Percentiles rank a stretch among this genome's conserved stretches.
Evolutionary conservation across 2,329 filamentous ascomycete species (phyloP).

Genomic region (Fusarium guadeloupense): DNA sequence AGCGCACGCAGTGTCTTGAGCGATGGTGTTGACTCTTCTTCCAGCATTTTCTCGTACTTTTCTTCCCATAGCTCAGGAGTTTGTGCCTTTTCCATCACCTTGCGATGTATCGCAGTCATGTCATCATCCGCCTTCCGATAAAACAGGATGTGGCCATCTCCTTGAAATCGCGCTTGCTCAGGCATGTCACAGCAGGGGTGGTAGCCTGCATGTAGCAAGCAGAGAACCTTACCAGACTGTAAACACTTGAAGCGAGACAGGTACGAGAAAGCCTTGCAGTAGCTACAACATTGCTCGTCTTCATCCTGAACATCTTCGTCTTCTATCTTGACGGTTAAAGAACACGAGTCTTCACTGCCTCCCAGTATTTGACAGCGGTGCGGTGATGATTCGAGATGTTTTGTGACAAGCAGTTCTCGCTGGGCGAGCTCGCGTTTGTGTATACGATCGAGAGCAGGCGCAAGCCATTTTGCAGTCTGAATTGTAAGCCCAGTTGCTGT

Average conservation of each 20-base stretch:
- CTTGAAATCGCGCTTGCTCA: conserved; percentile 72
- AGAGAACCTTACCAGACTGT: conserved; percentile 82
- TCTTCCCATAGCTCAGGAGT: conserved; percentile 90
- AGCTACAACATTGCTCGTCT: conserved; percentile 90
- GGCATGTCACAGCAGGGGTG: conserved; percentile 81
- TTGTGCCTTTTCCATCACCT: conserved; percentile 84
- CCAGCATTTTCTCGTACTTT: conserved; percentile 85
- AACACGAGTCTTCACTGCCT: conserved; percentile 61
- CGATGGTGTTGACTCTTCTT: conserved; percentile 84
- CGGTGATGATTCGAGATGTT: conserved; percentile 65
- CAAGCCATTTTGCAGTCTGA: conserved; percentile 93
- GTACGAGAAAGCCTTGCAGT: conserved; percentile 93
- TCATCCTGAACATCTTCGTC: conserved; percentile 86
- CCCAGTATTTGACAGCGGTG: conserved; percentile 62
- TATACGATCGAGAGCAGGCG: conserved; percentile 84
- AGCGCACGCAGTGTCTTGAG: conserved; percentile 86
- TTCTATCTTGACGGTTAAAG: conserved; percentile 70
- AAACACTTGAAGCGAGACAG: conserved; percentile 89
- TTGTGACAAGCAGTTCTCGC: conserved; percentile 73
- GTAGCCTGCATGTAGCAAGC: conserved; percentile 81
- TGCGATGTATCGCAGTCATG: conserved; percentile 73
- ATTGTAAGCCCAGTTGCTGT: conserved; percentile 73
- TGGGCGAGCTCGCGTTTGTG: conserved; percentile 75
- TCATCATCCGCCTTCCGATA: conserved; percentile 80
- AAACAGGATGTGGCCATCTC: conserved; percentile 76